phyloP scores from a whole-genome alignment of 371 early-diverging fungal species.

The Actinomortierella ambigua region DNA sequence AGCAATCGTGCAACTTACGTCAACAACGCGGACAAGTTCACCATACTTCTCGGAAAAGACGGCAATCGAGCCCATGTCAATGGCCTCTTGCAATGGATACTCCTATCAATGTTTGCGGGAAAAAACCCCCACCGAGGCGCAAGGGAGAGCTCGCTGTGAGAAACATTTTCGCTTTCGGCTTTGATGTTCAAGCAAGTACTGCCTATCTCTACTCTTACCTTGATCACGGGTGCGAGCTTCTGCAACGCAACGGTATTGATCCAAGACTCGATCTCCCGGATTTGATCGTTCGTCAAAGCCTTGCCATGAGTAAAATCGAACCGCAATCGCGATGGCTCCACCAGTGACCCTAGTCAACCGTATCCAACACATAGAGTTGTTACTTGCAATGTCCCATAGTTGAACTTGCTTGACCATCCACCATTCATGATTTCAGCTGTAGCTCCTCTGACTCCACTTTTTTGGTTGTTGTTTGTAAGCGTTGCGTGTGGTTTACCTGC shows the following conservation, averaged over 20 bases:
- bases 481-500: conserved; percentile 66
- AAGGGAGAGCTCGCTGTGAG: background rate
- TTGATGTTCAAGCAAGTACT: conserved; percentile 1
- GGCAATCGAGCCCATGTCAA: conserved; percentile 67
- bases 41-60: conserved; percentile 74
- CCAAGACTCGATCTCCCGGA: conserved; percentile 59
- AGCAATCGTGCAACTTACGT: conserved; percentile 29
- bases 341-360: conserved; percentile 57
- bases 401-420: background rate
- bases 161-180: background rate
- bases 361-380: background rate
- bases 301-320: conserved; percentile 78
- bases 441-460: background rate
- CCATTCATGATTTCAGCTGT: background rate
- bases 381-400: background rate
- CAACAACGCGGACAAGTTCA: conserved; percentile 66
- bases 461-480: background rate
- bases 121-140: too few species aligned
- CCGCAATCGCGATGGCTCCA: conserved; percentile 64
- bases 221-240: conserved; percentile 48
- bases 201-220: conserved; percentile 37
- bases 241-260: conserved; percentile 61
- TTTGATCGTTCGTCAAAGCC: conserved; percentile 58
- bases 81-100: conserved; percentile 66
- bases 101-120: conserved; percentile 27